phyloP scores from a whole-genome alignment of 2,329 filamentous ascomycete species.

The Microcera coccophila region DNA sequence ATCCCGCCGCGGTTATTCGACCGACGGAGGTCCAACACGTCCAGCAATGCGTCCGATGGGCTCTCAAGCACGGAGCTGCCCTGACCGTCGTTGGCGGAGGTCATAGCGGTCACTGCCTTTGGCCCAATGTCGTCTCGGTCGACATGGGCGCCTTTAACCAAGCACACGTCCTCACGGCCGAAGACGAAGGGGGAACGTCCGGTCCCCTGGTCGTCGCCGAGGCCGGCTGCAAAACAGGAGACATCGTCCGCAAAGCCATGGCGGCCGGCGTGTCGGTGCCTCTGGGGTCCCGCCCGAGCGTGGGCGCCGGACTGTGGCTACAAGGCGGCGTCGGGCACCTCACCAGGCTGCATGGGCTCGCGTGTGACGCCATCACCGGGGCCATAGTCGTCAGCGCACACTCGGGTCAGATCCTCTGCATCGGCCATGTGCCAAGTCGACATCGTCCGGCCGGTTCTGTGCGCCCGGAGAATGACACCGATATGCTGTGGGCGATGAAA shows the following conservation, averaged over 20 bases:
- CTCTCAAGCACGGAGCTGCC: constrained; percentile 40
- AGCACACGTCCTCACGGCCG: constrained; percentile 39
- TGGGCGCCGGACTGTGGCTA: constrained; percentile 60
- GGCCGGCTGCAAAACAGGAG: constrained; percentile 53
- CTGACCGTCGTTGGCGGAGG: constrained; percentile 55
- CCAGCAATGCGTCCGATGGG: constrained; percentile 55
- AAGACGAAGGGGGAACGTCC: constrained; percentile 12
- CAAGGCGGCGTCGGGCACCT: constrained; percentile 63
- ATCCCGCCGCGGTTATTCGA: constrained; percentile 41
- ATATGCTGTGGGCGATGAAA: constrained; percentile 55
- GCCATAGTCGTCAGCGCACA: constrained; percentile 53
- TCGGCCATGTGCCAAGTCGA: constrained; percentile 49
- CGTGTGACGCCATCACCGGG: constrained; percentile 59
- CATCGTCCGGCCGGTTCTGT: constrained; percentile 39
- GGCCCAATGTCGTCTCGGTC: constrained; percentile 49
- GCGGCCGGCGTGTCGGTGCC: constrained; percentile 51
- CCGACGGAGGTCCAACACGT: constrained; percentile 48
- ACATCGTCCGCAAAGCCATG: constrained; percentile 49
- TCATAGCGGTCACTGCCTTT: constrained; percentile 57
- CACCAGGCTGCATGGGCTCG: constrained; percentile 51
- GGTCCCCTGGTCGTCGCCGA: constrained; percentile 45
- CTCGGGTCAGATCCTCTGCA: constrained; percentile 43
- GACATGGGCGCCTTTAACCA: constrained; percentile 56
- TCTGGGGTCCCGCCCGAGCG: constrained; percentile 58
- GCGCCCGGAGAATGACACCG: constrained; percentile 44